phyloP scores from a whole-genome alignment of 257 asterid genomes.

The Nicotiana knightiana region DNA sequence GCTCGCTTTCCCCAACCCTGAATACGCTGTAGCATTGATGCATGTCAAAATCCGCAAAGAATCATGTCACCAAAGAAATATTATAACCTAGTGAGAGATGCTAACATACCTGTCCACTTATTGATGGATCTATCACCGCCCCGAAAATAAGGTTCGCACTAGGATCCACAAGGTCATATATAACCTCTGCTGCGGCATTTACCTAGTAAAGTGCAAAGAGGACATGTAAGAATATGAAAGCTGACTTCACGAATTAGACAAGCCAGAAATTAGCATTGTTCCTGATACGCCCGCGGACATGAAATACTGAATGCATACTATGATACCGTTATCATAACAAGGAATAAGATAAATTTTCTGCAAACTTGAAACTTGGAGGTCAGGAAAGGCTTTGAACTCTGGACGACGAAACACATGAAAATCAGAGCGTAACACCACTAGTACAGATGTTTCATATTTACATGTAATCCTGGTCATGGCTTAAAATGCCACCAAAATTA shows the following conservation, averaged over 20 bases:
- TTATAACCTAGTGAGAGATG: not conserved
- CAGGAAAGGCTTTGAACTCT: too few relatives aligned
- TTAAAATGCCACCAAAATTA: not conserved
- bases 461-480: not conserved
- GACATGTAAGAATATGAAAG: not conserved
- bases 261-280: not conserved
- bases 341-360: too few relatives aligned
- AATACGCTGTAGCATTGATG: not conserved
- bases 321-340: not conserved
- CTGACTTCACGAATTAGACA: not conserved
- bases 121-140: slow-evolving; percentile 80
- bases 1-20: too few relatives aligned
- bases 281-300: not conserved
- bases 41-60: not conserved
- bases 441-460: not conserved
- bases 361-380: too few relatives aligned
- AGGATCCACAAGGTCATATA: slow-evolving; percentile 93
- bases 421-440: not conserved
- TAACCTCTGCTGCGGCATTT: slow-evolving; percentile 93
- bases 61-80: not conserved
- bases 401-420: not conserved
- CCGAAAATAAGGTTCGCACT: slow-evolving; percentile 94
- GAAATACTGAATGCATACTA: not conserved
- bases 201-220: slow-evolving; percentile 37
- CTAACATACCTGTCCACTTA: slow-evolving; percentile 80